Evolutionary conservation across 305 asterid genomes (phyloP).

Genomic region (Euphrasia arctica): DNA sequence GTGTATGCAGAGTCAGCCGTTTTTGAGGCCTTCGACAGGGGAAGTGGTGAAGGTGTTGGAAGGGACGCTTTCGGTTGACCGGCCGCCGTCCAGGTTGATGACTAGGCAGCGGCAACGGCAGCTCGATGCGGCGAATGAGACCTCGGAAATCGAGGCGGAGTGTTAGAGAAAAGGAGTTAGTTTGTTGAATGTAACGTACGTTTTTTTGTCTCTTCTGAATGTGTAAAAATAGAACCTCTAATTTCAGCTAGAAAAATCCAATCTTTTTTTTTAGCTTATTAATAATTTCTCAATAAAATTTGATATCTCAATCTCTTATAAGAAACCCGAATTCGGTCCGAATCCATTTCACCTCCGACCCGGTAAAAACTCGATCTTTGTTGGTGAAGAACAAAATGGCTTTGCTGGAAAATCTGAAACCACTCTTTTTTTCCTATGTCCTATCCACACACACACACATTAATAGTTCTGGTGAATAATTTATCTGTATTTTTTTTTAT

Average conservation of each 20-base stretch:
- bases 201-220: not conserved
- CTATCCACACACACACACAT: constrained; percentile 10
- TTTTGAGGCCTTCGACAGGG: constrained; percentile 57
- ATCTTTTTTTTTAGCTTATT: not conserved
- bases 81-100: constrained; percentile 47
- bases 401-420: constrained; percentile 26
- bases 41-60: constrained; percentile 72
- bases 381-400: not conserved
- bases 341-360: not conserved
- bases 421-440: constrained; percentile 22
- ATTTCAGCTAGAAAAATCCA: constrained; percentile 7
- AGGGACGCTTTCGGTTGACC: constrained; percentile 66
- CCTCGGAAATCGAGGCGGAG: constrained; percentile 42
- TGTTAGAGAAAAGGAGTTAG: constrained; percentile 22
- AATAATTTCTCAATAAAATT: not conserved
- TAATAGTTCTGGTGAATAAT: too few relatives aligned
- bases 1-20: constrained; percentile 66
- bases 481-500: not conserved
- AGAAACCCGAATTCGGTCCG: not conserved
- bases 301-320: not conserved
- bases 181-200: constrained; percentile 15
- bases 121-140: constrained; percentile 17
- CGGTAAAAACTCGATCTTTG: not conserved
- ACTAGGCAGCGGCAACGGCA: constrained; percentile 16
- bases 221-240: constrained; percentile 5